These are phyloP conservation scores for Acer negundo DNA, from an alignment of 345 rosid genomes.

Conservation along the genomic window DNA sequence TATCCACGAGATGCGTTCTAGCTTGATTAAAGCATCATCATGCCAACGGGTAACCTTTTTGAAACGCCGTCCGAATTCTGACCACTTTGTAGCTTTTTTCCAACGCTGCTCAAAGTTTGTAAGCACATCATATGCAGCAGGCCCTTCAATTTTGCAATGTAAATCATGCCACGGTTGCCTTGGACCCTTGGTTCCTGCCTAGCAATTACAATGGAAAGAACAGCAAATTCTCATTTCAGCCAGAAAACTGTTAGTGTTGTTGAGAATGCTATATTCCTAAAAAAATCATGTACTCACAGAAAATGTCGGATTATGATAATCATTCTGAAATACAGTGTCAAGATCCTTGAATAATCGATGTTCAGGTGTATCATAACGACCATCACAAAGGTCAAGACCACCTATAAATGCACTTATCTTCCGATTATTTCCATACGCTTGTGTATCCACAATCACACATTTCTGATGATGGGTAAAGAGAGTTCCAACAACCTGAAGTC, in stretches of 20 bases:
- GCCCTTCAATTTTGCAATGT: constrained; percentile 90
- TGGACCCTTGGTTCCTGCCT: constrained; percentile 72
- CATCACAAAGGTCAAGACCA: constrained; percentile 79
- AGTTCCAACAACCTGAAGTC: constrained; percentile 69
- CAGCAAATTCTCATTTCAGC: not conserved
- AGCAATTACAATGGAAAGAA: constrained; percentile 14
- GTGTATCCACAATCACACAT: constrained; percentile 71
- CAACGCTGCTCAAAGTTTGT: constrained; percentile 91
- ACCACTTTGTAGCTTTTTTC: constrained; percentile 80
- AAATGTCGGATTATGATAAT: constrained; percentile 69
- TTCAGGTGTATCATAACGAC: constrained; percentile 74
- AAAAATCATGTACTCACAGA: constrained; percentile 42
- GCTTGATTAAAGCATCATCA: constrained; percentile 76
- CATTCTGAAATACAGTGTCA: constrained; percentile 49
- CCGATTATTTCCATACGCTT: constrained; percentile 61
- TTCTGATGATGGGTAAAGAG: constrained; percentile 76
- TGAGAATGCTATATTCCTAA: not conserved
- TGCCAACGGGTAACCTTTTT: constrained; percentile 73
- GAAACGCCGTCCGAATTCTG: constrained; percentile 58
- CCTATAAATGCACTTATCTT: constrained; percentile 64
- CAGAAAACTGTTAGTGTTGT: not conserved
- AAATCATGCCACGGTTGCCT: constrained; percentile 93
- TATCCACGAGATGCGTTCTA: constrained; percentile 90
- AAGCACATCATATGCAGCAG: constrained; percentile 92
- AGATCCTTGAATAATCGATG: constrained; percentile 63